These are phyloP conservation scores for Magnaporthiopsis rhizophila DNA, from an alignment of 2,329 filamentous ascomycete species.

Conservation along the genomic window DNA sequence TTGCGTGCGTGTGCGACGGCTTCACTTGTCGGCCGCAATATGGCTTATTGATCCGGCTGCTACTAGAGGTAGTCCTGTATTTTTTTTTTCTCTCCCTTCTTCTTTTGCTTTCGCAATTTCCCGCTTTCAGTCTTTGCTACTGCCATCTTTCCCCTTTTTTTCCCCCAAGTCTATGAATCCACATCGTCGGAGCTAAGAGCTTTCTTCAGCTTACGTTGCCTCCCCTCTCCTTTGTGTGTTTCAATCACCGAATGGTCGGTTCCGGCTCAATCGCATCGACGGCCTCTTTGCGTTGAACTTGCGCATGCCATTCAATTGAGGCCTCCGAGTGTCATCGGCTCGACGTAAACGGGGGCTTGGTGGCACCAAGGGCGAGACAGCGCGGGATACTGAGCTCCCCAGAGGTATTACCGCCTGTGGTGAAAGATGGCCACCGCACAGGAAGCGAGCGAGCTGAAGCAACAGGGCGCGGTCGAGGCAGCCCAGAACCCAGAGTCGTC, in stretches of 20 bases:
- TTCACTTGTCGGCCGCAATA: conserved; percentile 2
- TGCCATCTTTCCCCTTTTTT: background rate
- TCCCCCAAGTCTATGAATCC: background rate
- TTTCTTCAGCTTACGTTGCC: background rate
- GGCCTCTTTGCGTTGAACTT: conserved; percentile 8
- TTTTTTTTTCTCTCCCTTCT: conserved; percentile 8
- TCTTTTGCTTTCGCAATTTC: conserved; percentile 10
- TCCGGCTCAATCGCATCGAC: conserved; percentile 5
- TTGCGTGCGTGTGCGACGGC: background rate
- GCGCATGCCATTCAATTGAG: background rate
- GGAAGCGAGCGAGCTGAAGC: conserved; percentile 58
- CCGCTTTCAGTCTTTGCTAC: background rate
- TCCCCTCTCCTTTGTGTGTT: background rate
- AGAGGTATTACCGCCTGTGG: conserved; percentile 2
- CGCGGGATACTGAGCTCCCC: background rate
- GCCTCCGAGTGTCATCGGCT: background rate
- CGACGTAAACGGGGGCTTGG: background rate
- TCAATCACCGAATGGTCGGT: background rate
- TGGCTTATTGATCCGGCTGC: conserved; percentile 1
- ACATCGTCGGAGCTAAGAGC: background rate
- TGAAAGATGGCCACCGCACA: conserved; percentile 22
- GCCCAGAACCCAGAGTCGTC: conserved; percentile 61
- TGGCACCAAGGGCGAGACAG: background rate
- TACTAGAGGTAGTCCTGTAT: background rate
- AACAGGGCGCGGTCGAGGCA: conserved; percentile 71